These are phyloP conservation scores for Suillus alpinus DNA, from an alignment of 768 basidiomycete species.

Conservation along the genomic window DNA sequence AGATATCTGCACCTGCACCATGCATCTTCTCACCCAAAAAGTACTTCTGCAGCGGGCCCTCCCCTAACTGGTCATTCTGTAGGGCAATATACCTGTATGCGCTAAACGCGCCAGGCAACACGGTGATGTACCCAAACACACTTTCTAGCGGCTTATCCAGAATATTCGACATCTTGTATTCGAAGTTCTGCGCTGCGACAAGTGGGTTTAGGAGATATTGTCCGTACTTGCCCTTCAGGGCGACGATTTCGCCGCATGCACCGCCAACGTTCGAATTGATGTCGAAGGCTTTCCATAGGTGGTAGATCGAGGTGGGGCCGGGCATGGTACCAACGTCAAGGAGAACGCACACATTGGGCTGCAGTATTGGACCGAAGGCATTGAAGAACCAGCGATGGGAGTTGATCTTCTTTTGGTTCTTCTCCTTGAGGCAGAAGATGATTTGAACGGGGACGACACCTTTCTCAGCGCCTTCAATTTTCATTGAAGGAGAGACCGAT, in stretches of 20 bases:
- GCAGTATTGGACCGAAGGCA: slow-evolving; percentile 76
- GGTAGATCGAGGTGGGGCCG: slow-evolving; percentile 85
- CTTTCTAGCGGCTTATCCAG: slow-evolving; percentile 89
- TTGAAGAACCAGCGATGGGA: slow-evolving; percentile 96
- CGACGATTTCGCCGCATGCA: slow-evolving; percentile 95
- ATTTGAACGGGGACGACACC: slow-evolving; percentile 88
- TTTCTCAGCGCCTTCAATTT: slow-evolving; percentile 75
- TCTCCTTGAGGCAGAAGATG: slow-evolving; percentile 89
- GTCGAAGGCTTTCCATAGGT: slow-evolving; percentile 93
- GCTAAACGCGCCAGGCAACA: slow-evolving; percentile 89
- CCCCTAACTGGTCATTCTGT: slow-evolving; percentile 78
- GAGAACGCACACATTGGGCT: slow-evolving; percentile 89
- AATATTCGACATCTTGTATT: slow-evolving; percentile 94
- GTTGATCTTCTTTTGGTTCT: slow-evolving; percentile 96
- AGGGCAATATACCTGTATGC: slow-evolving; percentile 90
- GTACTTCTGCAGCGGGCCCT: slow-evolving; percentile 92
- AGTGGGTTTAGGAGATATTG: slow-evolving; percentile 79
- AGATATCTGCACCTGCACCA: slow-evolving; percentile 83
- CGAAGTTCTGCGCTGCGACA: slow-evolving; percentile 90
- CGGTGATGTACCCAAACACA: slow-evolving; percentile 92
- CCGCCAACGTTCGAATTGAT: slow-evolving; percentile 89
- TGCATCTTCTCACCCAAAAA: slow-evolving; percentile 97
- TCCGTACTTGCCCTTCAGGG: slow-evolving; percentile 83
- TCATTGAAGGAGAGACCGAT: slow-evolving; percentile 76
- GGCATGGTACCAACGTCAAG: slow-evolving; percentile 88